Conservation (phyloP, 148 eudicot genomes). For the Cornus florida region DNA sequence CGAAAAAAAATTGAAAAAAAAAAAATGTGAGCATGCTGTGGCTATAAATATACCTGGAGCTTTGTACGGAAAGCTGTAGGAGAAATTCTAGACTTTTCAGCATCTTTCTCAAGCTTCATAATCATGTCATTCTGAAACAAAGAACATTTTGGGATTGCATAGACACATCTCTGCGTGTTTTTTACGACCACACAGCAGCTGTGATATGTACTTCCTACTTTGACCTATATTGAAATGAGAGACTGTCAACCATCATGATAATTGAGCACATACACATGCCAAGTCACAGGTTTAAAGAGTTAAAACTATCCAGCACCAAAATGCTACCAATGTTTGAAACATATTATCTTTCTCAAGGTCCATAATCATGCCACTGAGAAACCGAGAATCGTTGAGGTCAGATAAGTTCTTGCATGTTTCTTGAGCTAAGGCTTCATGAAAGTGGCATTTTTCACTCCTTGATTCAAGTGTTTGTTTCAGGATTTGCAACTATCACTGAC, state of each 20-base stretch:
- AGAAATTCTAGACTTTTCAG: slow-evolving; percentile 52
- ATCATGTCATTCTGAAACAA: slow-evolving; percentile 55
- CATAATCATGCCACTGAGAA: slow-evolving; percentile 1
- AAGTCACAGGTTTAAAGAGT: too few relatives aligned
- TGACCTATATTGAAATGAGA: slow-evolving; percentile 52
- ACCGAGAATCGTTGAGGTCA: neutral
- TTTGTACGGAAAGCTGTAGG: slow-evolving; percentile 44
- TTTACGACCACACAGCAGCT: slow-evolving; percentile 92
- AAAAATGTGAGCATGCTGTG: neutral
- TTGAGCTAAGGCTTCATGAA: neutral
- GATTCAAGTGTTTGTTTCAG: neutral
- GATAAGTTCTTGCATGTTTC: neutral
- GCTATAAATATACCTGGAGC: slow-evolving; percentile 60
- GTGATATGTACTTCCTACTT: slow-evolving; percentile 66
- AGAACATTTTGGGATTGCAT: slow-evolving; percentile 67
- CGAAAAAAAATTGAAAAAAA: neutral
- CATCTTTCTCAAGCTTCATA: slow-evolving; percentile 63
- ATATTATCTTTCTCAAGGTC: neutral
- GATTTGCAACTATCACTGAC: neutral
- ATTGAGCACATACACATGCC: slow-evolving; percentile 1
- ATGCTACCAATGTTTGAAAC: neutral
- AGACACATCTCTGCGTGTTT: slow-evolving; percentile 95
- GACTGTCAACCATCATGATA: slow-evolving; percentile 23
- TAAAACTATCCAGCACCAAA: neutral
- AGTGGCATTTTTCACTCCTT: neutral